Conservation (phyloP, 345 rosid genomes). For the Mallotus nudiflorus region DNA sequence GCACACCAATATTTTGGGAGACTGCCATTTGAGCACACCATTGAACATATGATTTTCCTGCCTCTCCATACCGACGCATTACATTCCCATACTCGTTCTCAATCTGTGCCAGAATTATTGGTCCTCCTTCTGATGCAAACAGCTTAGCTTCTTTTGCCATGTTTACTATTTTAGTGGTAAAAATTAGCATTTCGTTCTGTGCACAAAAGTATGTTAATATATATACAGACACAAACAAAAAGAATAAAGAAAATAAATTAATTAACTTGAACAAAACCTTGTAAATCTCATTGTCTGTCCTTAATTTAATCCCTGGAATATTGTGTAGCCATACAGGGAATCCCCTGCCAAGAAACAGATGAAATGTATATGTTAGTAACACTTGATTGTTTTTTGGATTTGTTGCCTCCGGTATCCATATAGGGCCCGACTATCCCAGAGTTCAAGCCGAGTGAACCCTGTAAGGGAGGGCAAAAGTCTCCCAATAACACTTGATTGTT, state of each 20-base stretch:
- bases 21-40: conserved; percentile 35
- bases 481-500: no score
- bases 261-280: conserved; percentile 14
- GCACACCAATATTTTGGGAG: conserved; percentile 20
- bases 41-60: conserved; percentile 25
- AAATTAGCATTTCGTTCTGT: conserved; percentile 34
- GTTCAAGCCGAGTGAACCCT: no score
- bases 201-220: neutral
- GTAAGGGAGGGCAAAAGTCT: no score
- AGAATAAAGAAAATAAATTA: neutral
- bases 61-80: conserved; percentile 19
- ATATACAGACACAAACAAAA: neutral
- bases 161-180: conserved; percentile 36
- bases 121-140: conserved; percentile 69
- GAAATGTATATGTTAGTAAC: no score
- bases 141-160: conserved; percentile 51
- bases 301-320: conserved; percentile 18
- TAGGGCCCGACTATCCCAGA: no score
- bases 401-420: no score
- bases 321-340: conserved; percentile 37
- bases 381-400: no score
- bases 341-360: conserved; percentile 13
- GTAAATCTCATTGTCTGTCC: conserved; percentile 27
- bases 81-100: conserved; percentile 34
- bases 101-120: conserved; percentile 55